phyloP scores from a whole-genome alignment of 495 filamentous ascomycete genomes.

The Hapsidospora chrysogenum region DNA sequence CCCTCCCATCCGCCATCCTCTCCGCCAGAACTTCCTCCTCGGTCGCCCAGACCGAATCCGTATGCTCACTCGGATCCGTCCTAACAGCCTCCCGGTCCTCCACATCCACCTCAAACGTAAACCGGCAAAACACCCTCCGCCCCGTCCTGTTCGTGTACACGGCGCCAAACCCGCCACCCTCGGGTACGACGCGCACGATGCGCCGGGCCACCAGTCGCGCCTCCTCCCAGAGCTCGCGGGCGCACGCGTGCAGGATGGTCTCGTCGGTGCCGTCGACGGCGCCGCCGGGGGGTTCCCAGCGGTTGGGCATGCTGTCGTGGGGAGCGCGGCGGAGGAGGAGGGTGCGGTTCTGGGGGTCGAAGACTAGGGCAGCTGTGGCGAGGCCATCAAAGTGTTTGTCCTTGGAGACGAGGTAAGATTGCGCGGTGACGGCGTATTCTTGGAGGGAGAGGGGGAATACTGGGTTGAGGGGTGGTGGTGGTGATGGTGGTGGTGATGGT shows the following conservation, averaged over 20 bases:
- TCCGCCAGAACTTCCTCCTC: constrained; percentile 20
- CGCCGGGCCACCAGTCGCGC: constrained; percentile 20
- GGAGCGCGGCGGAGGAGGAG: constrained; percentile 35
- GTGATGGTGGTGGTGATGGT: background rate
- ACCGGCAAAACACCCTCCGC: constrained; percentile 12
- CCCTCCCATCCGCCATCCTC: constrained; percentile 10
- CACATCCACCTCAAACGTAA: constrained; percentile 20
- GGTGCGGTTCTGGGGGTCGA: constrained; percentile 13
- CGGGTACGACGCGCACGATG: constrained; percentile 20
- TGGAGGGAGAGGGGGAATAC: background rate
- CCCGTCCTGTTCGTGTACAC: constrained; percentile 22
- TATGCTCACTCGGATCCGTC: constrained; percentile 26
- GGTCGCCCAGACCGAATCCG: constrained; percentile 23
- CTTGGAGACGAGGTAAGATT: constrained; percentile 2
- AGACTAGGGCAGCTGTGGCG: constrained; percentile 20
- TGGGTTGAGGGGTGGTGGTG: background rate
- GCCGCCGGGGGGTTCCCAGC: constrained; percentile 42
- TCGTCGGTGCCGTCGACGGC: constrained; percentile 29
- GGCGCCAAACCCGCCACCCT: constrained; percentile 4
- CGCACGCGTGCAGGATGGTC: constrained; percentile 28
- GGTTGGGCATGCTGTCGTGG: constrained; percentile 28
- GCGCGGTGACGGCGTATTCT: background rate
- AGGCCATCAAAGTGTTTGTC: constrained; percentile 5
- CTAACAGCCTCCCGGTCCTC: constrained; percentile 11
- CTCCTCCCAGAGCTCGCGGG: constrained; percentile 41